Percentiles rank a stretch among this genome's conserved stretches.
Conservation (phyloP, 2,329 filamentous ascomycete species). For the Scedosporium boydii region DNA sequence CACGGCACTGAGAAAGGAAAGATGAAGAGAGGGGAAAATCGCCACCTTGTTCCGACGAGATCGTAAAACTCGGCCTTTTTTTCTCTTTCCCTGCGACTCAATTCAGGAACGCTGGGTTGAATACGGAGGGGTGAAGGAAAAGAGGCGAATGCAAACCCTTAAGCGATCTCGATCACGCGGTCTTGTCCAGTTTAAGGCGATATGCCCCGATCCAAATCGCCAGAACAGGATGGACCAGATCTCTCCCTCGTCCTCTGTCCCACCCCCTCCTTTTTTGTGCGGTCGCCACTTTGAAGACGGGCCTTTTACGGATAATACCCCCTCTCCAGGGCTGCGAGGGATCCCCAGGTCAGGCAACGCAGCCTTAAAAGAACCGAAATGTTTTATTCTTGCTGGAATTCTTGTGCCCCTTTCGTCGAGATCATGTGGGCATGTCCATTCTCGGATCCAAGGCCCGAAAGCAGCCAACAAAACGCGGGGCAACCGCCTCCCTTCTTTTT, state of each 20-base stretch:
- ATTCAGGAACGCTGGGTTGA: neutral
- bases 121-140: neutral
- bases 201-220: too few species aligned
- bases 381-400: neutral
- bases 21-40: neutral
- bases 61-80: neutral
- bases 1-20: neutral
- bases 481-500: neutral
- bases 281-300: neutral
- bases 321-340: neutral
- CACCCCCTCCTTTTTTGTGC: neutral
- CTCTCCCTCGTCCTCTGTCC: neutral
- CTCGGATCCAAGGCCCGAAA: neutral
- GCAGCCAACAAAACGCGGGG: neutral
- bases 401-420: neutral
- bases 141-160: neutral
- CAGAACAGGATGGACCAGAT: neutral
- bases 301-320: neutral
- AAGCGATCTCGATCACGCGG: neutral
- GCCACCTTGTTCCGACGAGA: neutral
- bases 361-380: neutral
- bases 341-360: neutral
- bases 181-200: too few species aligned
- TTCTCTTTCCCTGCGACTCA: neutral
- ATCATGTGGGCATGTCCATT: neutral